phyloP scores from a whole-genome alignment of 371 early-diverging fungal species.

The Mucor saturninus region DNA sequence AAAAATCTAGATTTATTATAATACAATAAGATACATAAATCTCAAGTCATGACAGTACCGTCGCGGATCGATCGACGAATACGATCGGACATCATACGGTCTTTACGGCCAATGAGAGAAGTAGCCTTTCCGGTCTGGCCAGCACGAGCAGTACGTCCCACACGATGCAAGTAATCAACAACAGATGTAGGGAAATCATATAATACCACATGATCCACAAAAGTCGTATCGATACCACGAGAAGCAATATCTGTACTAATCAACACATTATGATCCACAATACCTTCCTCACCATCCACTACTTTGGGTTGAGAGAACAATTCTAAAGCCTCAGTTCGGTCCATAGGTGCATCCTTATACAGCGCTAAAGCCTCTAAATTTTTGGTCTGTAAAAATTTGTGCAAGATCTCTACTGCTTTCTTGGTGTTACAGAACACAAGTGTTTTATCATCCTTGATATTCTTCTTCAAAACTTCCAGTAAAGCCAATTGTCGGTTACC shows the following conservation, averaged over 20 bases:
- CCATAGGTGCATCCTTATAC: slow-evolving; percentile 58
- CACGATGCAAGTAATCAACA: slow-evolving; percentile 95
- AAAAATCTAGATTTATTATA: not conserved
- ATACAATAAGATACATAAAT: not conserved
- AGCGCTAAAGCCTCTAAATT: slow-evolving; percentile 60
- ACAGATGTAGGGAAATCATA: slow-evolving; percentile 94
- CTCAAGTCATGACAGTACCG: slow-evolving; percentile 56
- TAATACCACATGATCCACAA: slow-evolving; percentile 91
- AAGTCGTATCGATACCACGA: slow-evolving; percentile 91
- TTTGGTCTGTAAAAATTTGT: slow-evolving; percentile 64
- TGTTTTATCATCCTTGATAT: slow-evolving; percentile 59
- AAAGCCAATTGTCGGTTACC: slow-evolving; percentile 68
- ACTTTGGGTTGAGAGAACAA: slow-evolving; percentile 41
- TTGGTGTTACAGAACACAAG: slow-evolving; percentile 90
- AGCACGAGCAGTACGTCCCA: slow-evolving; percentile 94
- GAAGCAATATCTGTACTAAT: slow-evolving; percentile 96
- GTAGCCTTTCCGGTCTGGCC: slow-evolving; percentile 89
- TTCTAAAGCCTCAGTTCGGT: slow-evolving; percentile 49
- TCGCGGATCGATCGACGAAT: slow-evolving; percentile 74
- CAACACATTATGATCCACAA: slow-evolving; percentile 54
- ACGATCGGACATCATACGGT: slow-evolving; percentile 78
- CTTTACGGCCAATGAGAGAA: slow-evolving; percentile 77
- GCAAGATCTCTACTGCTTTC: slow-evolving; percentile 65
- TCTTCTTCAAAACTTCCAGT: slow-evolving; percentile 77
- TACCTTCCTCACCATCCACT: slow-evolving; percentile 17